These are phyloP conservation scores for Fusarium sp. DNA, from an alignment of 2,329 filamentous ascomycete genomes.

Conservation along the genomic window DNA sequence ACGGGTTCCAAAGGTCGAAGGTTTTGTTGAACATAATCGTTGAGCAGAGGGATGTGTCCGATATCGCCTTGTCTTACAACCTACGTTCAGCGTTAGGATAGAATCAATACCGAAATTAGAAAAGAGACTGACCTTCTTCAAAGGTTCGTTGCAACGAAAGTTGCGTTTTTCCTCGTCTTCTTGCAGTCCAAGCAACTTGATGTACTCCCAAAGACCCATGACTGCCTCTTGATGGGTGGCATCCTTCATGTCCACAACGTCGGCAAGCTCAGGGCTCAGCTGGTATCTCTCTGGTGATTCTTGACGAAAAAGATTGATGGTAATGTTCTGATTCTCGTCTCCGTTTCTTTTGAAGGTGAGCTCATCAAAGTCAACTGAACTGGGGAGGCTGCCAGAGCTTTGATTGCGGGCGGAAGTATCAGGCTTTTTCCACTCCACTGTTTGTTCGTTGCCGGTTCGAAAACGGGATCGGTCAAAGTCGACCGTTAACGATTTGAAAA, in stretches of 20 bases:
- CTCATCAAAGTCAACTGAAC: slow-evolving; percentile 85
- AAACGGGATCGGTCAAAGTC: slow-evolving; percentile 75
- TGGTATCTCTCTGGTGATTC: slow-evolving; percentile 88
- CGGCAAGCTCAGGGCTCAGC: slow-evolving; percentile 81
- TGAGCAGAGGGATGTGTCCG: slow-evolving; percentile 87
- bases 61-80: slow-evolving; percentile 79
- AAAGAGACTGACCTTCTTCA: slow-evolving; percentile 74
- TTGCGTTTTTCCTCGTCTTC: slow-evolving; percentile 95
- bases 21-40: slow-evolving; percentile 82
- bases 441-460: slow-evolving; percentile 65
- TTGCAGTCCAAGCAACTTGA: slow-evolving; percentile 84
- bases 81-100: slow-evolving; percentile 57
- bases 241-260: slow-evolving; percentile 86
- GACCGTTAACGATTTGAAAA: slow-evolving; percentile 83
- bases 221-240: slow-evolving; percentile 89
- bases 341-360: slow-evolving; percentile 91
- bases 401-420: slow-evolving; percentile 64
- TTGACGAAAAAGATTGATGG: slow-evolving; percentile 85
- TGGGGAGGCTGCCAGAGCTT: slow-evolving; percentile 55
- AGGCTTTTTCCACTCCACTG: slow-evolving; percentile 89
- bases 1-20: slow-evolving; percentile 83
- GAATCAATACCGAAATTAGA: not conserved
- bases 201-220: slow-evolving; percentile 95
- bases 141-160: slow-evolving; percentile 86
- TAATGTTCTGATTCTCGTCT: slow-evolving; percentile 93